Percentiles rank a stretch among this genome's conserved stretches.
These are phyloP conservation scores for Smallanthus sonchifolius DNA, from an alignment of 129 eudicot genomes.

Conservation along the genomic window DNA sequence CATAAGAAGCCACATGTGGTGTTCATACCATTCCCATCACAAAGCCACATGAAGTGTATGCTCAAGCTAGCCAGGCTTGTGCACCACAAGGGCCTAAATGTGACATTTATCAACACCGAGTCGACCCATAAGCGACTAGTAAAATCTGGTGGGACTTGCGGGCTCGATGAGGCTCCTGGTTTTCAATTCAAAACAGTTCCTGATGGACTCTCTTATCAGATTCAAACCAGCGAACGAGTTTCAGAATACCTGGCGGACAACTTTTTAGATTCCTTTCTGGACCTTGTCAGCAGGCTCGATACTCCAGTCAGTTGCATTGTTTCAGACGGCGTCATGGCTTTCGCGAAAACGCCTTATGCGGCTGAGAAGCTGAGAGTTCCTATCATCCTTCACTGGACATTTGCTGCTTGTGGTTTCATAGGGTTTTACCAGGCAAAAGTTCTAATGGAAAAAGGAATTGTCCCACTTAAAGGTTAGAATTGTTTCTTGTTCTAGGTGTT, in stretches of 20 bases:
- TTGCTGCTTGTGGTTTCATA: slow-evolving; percentile 23
- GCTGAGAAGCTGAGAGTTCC: slow-evolving; percentile 14
- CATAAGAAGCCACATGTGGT: background rate
- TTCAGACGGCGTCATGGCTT: slow-evolving; percentile 20
- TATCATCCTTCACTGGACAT: slow-evolving; percentile 10
- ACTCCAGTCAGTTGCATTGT: slow-evolving; percentile 9
- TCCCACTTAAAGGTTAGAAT: slow-evolving; percentile 27
- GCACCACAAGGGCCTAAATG: background rate
- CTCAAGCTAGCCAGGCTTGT: too few species aligned
- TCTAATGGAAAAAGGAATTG: slow-evolving; percentile 21
- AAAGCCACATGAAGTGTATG: background rate
- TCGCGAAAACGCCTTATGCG: slow-evolving; percentile 3
- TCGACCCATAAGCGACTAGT: slow-evolving; percentile 9
- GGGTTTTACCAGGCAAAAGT: slow-evolving; percentile 11
- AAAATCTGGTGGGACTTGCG: background rate
- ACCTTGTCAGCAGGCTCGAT: slow-evolving; percentile 3
- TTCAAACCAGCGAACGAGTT: background rate
- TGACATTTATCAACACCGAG: slow-evolving; percentile 9
- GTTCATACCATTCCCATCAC: background rate
- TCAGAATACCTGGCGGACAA: background rate
- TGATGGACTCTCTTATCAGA: background rate
- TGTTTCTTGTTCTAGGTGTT: background rate
- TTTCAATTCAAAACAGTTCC: slow-evolving; percentile 1
- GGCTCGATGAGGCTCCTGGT: background rate
- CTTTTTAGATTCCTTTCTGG: slow-evolving; percentile 13